Evolutionary conservation across 495 filamentous ascomycete species (phyloP).

Genomic region (Penicillium verhagenii): DNA sequence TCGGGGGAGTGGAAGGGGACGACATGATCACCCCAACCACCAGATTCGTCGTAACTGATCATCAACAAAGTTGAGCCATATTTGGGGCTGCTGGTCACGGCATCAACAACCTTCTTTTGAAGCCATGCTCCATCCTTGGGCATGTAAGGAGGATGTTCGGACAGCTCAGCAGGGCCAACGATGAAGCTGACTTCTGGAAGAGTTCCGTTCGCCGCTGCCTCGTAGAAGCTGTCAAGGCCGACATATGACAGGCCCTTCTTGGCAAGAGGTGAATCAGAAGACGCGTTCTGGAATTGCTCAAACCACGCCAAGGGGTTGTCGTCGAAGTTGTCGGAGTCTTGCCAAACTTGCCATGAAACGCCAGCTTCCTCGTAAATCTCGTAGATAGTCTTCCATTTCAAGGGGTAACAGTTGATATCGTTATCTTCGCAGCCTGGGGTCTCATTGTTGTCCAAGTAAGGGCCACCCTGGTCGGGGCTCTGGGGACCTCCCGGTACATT

Average conservation of each 20-base stretch:
- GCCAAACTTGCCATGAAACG: conserved; percentile 55
- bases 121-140: conserved; percentile 58
- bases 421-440: conserved; percentile 48
- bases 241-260: conserved; percentile 46
- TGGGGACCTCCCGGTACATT: conserved; percentile 53
- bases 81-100: conserved; percentile 48
- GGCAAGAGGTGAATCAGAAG: conserved; percentile 32
- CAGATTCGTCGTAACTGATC: conserved; percentile 56
- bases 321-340: conserved; percentile 55
- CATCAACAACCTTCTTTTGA: conserved; percentile 52
- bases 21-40: conserved; percentile 57
- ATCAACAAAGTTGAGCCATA: conserved; percentile 51
- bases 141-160: conserved; percentile 53
- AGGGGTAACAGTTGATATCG: conserved; percentile 51
- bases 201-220: conserved; percentile 48
- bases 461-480: conserved; percentile 40
- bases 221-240: conserved; percentile 50
- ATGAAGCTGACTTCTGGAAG: conserved; percentile 55
- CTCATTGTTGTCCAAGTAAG: conserved; percentile 58
- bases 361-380: conserved; percentile 53
- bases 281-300: conserved; percentile 49
- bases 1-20: conserved; percentile 51
- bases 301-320: conserved; percentile 57
- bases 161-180: conserved; percentile 50
- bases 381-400: conserved; percentile 54